Base-by-base conservation (phyloP, 2,329 filamentous ascomycete genomes). In the Cephalotrichum gorgonifer region DNA sequence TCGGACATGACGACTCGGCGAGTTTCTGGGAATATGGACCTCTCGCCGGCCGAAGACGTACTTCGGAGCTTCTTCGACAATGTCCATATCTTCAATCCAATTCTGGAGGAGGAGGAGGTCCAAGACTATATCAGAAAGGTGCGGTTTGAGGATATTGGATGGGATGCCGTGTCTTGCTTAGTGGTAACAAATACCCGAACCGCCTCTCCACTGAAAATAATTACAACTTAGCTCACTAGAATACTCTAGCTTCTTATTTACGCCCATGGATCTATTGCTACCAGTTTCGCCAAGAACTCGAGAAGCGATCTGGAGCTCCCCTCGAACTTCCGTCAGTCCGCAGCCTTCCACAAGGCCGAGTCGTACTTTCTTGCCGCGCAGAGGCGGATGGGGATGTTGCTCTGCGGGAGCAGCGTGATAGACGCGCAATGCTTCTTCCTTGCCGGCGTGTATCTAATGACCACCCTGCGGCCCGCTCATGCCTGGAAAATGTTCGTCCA, bases 401-500 rank as follows among this genome's bases (percentile, higher is more conserved):
- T 53, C 4, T 53, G 46, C 22, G 43, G 26, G 26, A 54, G 46
- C 20, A 50, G 50, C 8, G 43, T 53, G 30, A 31, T 31, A 31
- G 30, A 31, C 30, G 30, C 53, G 4, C 53, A 54, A n/a, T 39
- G 31, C 20, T 54, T 52, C 48, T 54, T 54, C 44, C 35, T 53
- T 5, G 52, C 53, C 20, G 54, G 54, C 1, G 54, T 54, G 3
- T 55, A 55, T 26, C 46, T 55, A 1, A 55, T 55, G 52, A 46
- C 48, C 15, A 53, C 52, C 2, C 35, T 55, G 26, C 38, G 54
- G 27, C 52, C 51, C 6, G 31, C 48, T 9, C 47, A 52, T 23
- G 51, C 54, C 7, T 54, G 54, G 54, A 54, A 48, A 26, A 52
- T 53, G 51, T 55, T 53, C 33, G 49, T 54, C 12, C 52, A 54